These are phyloP conservation scores for Capsicum baccatum DNA, from an alignment of 257 asterid genomes.

Conservation along the genomic window DNA sequence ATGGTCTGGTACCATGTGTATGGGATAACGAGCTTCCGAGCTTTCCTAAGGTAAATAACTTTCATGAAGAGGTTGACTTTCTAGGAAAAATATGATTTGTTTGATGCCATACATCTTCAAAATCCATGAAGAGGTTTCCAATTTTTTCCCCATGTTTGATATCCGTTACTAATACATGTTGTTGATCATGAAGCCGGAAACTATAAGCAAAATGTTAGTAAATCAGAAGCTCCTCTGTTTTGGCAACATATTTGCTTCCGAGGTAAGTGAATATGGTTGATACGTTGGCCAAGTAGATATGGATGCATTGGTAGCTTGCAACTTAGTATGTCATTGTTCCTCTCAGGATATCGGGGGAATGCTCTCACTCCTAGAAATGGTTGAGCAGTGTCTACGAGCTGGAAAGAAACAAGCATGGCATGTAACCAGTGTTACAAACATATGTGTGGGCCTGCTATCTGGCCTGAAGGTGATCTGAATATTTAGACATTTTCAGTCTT, in stretches of 20 bases:
- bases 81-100: constrained; percentile 23
- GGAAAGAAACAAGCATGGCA: constrained; percentile 93
- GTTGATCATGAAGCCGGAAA: constrained; percentile 81
- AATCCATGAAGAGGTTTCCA: constrained; percentile 9
- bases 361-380: constrained; percentile 76
- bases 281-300: constrained; percentile 33
- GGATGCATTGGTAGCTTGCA: constrained; percentile 37
- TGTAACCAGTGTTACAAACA: constrained; percentile 78
- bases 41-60: constrained; percentile 86
- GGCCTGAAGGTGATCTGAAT: constrained; percentile 78
- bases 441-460: constrained; percentile 94
- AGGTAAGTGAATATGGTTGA: constrained; percentile 58
- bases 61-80: background rate
- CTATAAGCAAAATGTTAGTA: constrained; percentile 89
- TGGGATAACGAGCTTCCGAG: constrained; percentile 96
- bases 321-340: constrained; percentile 42
- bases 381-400: constrained; percentile 85
- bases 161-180: constrained; percentile 38
- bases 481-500: constrained; percentile 29
- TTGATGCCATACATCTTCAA: background rate
- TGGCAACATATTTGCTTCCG: constrained; percentile 92
- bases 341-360: constrained; percentile 95
- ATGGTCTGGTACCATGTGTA: constrained; percentile 88
- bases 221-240: constrained; percentile 98
- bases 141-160: background rate